Evolutionary conservation across 257 asterid genomes (phyloP).

Genomic region (Fraxinus pennsylvanica): DNA sequence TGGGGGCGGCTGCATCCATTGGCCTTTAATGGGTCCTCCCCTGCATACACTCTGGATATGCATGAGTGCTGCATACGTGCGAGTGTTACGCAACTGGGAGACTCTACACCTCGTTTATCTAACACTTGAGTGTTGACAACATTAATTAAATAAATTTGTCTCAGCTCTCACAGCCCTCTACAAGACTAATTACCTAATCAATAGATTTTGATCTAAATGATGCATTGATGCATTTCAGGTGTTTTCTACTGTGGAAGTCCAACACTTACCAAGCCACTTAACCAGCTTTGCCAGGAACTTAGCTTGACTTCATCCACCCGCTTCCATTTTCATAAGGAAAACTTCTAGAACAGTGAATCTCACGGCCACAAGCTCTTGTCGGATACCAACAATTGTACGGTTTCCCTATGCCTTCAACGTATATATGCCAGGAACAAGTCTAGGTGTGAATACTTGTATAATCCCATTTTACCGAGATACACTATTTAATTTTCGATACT

Average conservation of each 20-base stretch:
- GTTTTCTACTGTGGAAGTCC: constrained; percentile 93
- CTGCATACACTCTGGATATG: no score
- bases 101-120: no score
- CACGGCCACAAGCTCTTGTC: neutral
- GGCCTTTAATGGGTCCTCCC: no score
- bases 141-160: no score
- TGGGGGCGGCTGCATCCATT: no score
- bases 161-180: no score
- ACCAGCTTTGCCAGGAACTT: constrained; percentile 64
- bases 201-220: neutral
- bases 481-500: neutral
- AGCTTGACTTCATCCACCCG: constrained; percentile 69
- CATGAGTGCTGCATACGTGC: no score
- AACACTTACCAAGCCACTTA: constrained; percentile 53
- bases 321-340: constrained; percentile 91
- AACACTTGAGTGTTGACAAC: no score
- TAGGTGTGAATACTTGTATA: neutral
- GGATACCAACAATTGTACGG: neutral
- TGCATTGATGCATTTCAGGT: constrained; percentile 42
- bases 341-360: constrained; percentile 47
- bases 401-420: neutral
- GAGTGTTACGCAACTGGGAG: no score
- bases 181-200: no score
- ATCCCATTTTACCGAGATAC: neutral
- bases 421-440: neutral